Base-by-base conservation (phyloP, 371 early-diverging fungal genomes). In the Apophysomyces elegans region DNA sequence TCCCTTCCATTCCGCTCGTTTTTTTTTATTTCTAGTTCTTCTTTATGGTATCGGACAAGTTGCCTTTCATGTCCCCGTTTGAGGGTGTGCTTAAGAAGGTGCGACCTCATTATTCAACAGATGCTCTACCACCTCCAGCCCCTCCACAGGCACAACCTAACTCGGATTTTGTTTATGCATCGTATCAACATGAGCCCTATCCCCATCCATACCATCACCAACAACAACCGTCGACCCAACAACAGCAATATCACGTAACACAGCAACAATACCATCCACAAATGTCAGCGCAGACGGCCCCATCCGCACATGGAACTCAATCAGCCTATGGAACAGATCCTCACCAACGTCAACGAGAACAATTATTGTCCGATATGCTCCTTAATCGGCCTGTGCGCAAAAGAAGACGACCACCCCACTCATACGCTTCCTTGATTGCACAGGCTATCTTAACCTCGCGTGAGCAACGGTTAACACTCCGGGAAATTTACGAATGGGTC, bases 401-500 rank as follows among this genome's bases (percentile, higher is more conserved):
- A 45, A 72, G 82, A 57, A 80, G 84, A 71, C 78, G 88, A 14
- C 92, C 91, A 5, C 90, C 92, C 4, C 87, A 85, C 60, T 89
- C 92, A 0, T 92, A 92, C 75, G 84, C 92, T 11, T 78, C 86
- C 7, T 74, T 92, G 7, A 92, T 92, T 50, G 89, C 89, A 0
- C 88, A 90, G 59, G 92, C 92, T 1, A 89, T 92, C 21, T 37
- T 85, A 8, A 75, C 85, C 1, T 84, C 88, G 2, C 68, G 67
- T 5, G 70, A 83, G 12, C 81, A 86, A 21, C 75, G 80, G 50
- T 68, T 92, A 54, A 90, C 91, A 3, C 69, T 92, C 37, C 86
- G 84, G 45, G 86, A 86, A 36, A 92, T 92, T 14, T 92, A 92
- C 68, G 78, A 85, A 35, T 92, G 88, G 87, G 86, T 92, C 16